Conservation (phyloP, 129 eudicot species). For the Glebionis coronaria region DNA sequence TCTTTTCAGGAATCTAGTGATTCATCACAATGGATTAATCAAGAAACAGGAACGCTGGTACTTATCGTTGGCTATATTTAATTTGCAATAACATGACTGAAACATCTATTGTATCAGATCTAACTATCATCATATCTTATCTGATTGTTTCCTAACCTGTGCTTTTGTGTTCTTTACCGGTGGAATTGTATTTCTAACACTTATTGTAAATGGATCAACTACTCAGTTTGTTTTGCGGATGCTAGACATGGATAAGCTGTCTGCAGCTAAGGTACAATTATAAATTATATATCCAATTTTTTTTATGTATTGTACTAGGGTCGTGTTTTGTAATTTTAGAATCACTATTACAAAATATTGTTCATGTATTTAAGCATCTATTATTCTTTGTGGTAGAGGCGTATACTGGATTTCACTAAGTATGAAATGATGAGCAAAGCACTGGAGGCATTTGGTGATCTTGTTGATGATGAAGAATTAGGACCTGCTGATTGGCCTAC, state of each 20-base stretch:
- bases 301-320: not conserved
- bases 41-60: constrained; percentile 83
- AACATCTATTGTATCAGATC: no score
- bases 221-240: constrained; percentile 73
- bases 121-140: not conserved
- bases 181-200: constrained; percentile 88
- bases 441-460: constrained; percentile 78
- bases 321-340: not conserved
- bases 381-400: constrained; percentile 48
- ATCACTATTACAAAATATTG: not conserved
- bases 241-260: constrained; percentile 70
- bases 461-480: constrained; percentile 88
- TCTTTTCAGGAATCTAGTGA: constrained; percentile 74
- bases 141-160: no score
- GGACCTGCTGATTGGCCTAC: constrained; percentile 95
- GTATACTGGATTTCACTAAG: constrained; percentile 80
- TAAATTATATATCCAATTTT: not conserved
- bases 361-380: not conserved
- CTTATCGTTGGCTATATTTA: constrained; percentile 15
- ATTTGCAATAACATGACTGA: not conserved
- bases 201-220: constrained; percentile 86
- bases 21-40: constrained; percentile 46
- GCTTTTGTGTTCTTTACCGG: constrained; percentile 80
- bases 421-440: constrained; percentile 93
- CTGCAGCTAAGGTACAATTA: constrained; percentile 64